Evolutionary conservation across 176 grass and related monocot genomes (phyloP), one percentile per base, ranked within the genome.

Genomic region (Oryza glaberrima): DNA sequence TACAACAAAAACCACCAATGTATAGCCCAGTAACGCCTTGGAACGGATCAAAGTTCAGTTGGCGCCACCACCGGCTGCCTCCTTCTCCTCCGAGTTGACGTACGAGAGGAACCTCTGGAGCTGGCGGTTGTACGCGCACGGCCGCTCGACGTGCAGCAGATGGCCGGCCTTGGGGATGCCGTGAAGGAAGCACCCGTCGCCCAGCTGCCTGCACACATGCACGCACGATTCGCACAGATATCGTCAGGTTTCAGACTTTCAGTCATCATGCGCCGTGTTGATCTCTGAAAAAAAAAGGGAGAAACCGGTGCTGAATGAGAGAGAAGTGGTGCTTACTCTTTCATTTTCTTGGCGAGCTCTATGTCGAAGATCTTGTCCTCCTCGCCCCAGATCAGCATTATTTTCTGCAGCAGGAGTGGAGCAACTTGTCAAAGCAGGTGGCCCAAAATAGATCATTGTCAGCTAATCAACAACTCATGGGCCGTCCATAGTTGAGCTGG

Each of bases 361-460:
- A 99, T 85, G 82, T 92, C 68, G 80, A 96, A 99, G 23, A 96
- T 86, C 56, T 88, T 88, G 88, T 99, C 96, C 60, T 96, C 88
- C 88, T 99, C 84, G 73, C 94, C 96, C 96, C 96, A 96, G 5
- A 96, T 61, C 49, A 99, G 81, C 80, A 99, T 76, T 89, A 99
- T 99, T 86, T 93, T 99, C 96, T 96, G 90, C 77, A 81, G 87
- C 30, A 75, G 40, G 40, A 41, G 40, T 9, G 40, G 40, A 19
- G 22, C 16, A 12, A 9, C 25, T 26, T 72, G 20, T 12, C 26
- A 43, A 75, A 75, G 12, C 2, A 25, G 9, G n/a, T 72, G 48
- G 5, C 65, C 61, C 14, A 17, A 2, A 1, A 32, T 22, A 35
- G 2, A 17, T 35, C 11, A 47, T 3, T 16, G 16, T 77, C 5